Evolutionary conservation across 768 basidiomycete species (phyloP), one percentile per base, ranked within the genome.

Genomic region (Boletus rex-veris): DNA sequence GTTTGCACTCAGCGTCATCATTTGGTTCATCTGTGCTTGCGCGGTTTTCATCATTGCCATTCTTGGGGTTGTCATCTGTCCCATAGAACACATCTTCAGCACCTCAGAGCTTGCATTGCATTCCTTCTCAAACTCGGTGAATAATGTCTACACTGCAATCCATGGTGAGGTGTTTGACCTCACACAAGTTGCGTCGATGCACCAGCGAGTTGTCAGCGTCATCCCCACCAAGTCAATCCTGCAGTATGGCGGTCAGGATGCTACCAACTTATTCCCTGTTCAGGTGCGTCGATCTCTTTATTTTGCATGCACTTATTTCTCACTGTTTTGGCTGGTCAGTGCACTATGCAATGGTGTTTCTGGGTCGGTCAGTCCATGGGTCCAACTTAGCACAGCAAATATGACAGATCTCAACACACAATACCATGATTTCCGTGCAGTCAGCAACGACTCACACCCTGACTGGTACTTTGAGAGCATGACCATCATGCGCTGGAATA

Each of bases 391-490:
- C 24, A 5, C 24, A 3, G 3, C 76, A 58, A 99, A 98, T 73
- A 80, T 81, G 64, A 82, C 86, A 19, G 86, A 90, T 57, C 64
- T 73, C 14, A 89, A 94, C 63, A 76, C 87, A 1, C 77, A 84
- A 62, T 99, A 98, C 68, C 97, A 98, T 68, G 96, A 99, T 67
- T 99, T 99, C 82, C 89, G 96, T 16, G 86, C 85, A 0, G 85
- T 78, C 66, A 88, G 86, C 35, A 88, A 85, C 54, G 96, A 98
- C 64, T 87, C 88, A 0, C 83, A 96, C 9, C 96, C 97, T 0
- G 97, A 99, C 66, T 99, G 97, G 97, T 99, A 98, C 71, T 94
- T 90, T 59, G 89, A 98, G 73, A 78, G 77, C 54, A 98, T 99
- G 97, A 89, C 90, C 3, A 70, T 81, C 66, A 87, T 99, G 88